These are phyloP conservation scores for Zelonia costaricensis DNA, from an alignment of 208 protist species.

Conservation along the genomic window DNA sequence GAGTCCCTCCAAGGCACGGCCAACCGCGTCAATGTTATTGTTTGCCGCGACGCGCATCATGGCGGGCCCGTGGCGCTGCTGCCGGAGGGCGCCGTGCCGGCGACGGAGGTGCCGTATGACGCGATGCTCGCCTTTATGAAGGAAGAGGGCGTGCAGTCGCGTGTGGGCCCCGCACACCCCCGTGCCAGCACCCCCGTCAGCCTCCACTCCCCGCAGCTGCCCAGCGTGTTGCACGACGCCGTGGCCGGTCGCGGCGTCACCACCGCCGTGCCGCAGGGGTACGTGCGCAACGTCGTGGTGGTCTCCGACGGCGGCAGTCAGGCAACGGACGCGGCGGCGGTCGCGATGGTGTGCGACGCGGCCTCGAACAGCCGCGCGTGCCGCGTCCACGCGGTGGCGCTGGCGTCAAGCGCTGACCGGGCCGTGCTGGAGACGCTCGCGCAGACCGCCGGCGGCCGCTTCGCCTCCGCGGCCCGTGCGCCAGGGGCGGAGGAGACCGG, in stretches of 20 bases:
- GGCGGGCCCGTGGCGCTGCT: slow-evolving; percentile 21
- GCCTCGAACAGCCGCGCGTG: slow-evolving; percentile 18
- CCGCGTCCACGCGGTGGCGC: slow-evolving; percentile 60
- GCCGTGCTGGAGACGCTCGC: slow-evolving; percentile 55
- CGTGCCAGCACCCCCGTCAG: too few species aligned
- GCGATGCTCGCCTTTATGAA: slow-evolving; percentile 29
- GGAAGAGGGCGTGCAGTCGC: slow-evolving; percentile 21
- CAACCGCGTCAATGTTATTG: slow-evolving; percentile 56
- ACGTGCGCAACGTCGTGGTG: slow-evolving; percentile 70
- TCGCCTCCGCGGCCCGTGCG: slow-evolving; percentile 13
- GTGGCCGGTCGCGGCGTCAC: slow-evolving; percentile 11
- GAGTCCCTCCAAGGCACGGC: slow-evolving; percentile 28
- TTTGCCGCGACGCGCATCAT: slow-evolving; percentile 36
- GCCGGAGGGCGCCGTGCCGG: slow-evolving; percentile 24
- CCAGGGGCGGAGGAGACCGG: neutral
- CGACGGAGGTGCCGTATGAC: slow-evolving; percentile 23
- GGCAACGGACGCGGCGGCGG: slow-evolving; percentile 7
- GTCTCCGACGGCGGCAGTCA: slow-evolving; percentile 49
- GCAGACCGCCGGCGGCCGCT: slow-evolving; percentile 44
- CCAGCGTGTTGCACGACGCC: slow-evolving; percentile 32
- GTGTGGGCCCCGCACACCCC: too few species aligned
- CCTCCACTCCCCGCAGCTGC: slow-evolving; percentile 29
- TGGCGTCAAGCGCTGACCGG: slow-evolving; percentile 31
- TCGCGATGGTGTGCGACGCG: slow-evolving; percentile 36
- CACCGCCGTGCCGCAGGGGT: slow-evolving; percentile 38